A percentile compares a stretch with the other conserved stretches of the same genome.
These are phyloP conservation scores for Neophaeococcomyces aloes DNA, from an alignment of 2,329 filamentous ascomycete species.

Conservation along the genomic window DNA sequence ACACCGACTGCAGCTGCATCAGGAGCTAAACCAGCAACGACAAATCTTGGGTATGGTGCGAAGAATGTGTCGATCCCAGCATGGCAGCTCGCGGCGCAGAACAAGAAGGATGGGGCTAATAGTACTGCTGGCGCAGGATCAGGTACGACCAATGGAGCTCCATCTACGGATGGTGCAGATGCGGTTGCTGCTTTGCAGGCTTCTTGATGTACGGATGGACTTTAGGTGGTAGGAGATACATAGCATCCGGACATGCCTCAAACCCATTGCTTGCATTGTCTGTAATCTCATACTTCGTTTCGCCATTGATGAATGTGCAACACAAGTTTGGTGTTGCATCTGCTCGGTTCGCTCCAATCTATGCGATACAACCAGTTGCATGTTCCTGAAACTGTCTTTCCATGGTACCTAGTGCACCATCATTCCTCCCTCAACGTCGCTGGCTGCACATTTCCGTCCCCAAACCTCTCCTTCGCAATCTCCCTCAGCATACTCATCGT, in stretches of 20 bases:
- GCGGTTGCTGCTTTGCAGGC: constrained; percentile 20
- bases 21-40: constrained; percentile 10
- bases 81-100: constrained; percentile 66
- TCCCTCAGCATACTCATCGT: constrained; percentile 73
- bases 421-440: constrained; percentile 2
- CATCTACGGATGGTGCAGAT: constrained; percentile 17
- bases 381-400: too few relatives aligned
- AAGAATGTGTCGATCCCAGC: constrained; percentile 62
- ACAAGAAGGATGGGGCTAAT: constrained; percentile 25
- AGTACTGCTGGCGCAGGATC: constrained; percentile 5
- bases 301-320: not conserved
- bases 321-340: too few relatives aligned
- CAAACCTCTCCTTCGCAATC: constrained; percentile 70
- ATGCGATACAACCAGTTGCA: too few relatives aligned
- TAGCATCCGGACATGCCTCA: not conserved
- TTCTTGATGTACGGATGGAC: not conserved
- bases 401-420: too few relatives aligned
- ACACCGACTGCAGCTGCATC: constrained; percentile 5
- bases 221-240: not conserved
- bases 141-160: constrained; percentile 2
- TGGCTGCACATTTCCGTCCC: constrained; percentile 25
- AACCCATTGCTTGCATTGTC: too few relatives aligned
- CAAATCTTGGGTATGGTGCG: constrained; percentile 9
- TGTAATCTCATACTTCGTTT: not conserved
- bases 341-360: too few relatives aligned